Percentiles rank a stretch among this genome's conserved stretches.
phyloP scores from a whole-genome alignment of 1,284 basidiomycete species.

The Apiotrichum akiyoshidainum region DNA sequence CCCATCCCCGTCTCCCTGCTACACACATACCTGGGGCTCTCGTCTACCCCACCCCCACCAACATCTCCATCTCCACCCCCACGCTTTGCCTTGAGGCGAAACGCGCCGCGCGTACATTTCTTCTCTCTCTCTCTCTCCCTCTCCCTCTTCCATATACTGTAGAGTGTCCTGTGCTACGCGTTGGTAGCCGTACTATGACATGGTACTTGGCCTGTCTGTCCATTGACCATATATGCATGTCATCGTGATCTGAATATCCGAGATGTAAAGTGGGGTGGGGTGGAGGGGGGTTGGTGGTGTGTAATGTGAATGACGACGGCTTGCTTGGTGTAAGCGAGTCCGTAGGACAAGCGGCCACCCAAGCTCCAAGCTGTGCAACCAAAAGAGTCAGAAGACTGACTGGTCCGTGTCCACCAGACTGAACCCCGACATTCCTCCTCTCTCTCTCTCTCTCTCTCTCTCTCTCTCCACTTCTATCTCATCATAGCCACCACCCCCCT shows the following conservation, averaged over 20 bases:
- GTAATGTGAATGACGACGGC: too few relatives aligned
- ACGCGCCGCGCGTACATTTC: not conserved
- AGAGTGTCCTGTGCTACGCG: not conserved
- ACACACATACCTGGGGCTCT: not conserved
- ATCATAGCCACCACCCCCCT: not conserved
- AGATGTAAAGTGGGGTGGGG: not conserved
- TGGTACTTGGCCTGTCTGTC: not conserved
- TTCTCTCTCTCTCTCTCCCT: not conserved
- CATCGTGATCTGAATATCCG: not conserved
- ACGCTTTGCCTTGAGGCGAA: too few relatives aligned
- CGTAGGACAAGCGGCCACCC: too few relatives aligned
- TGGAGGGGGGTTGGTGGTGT: too few relatives aligned
- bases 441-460: not conserved
- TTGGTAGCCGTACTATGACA: not conserved
- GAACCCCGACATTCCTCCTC: not conserved
- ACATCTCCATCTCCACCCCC: not conserved
- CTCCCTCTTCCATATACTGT: not conserved
- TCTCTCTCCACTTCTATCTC: not conserved
- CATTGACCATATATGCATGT: constrained; percentile 8
- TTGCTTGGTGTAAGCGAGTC: too few relatives aligned
- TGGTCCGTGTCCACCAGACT: too few relatives aligned
- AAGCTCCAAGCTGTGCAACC: too few relatives aligned
- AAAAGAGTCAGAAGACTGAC: too few relatives aligned
- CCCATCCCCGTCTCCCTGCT: not conserved
- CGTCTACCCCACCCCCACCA: not conserved